Evolutionary conservation across 2,329 filamentous ascomycete genomes (phyloP).

Genomic region (Metarhizium humberi): DNA sequence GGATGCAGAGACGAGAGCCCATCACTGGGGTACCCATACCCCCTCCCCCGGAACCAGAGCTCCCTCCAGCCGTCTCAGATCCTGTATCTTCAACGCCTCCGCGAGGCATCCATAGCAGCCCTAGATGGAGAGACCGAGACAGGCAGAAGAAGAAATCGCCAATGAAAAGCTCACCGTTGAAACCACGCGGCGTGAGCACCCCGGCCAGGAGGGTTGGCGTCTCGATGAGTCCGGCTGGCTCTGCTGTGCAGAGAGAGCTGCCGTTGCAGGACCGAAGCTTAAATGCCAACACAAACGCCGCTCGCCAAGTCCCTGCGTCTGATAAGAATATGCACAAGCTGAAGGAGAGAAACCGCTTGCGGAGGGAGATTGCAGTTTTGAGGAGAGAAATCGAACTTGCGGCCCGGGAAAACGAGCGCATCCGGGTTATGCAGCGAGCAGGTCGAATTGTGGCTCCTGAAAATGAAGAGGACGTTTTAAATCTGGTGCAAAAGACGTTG

Average conservation of each 20-base stretch:
- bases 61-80: conserved; percentile 50
- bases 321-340: conserved; percentile 41
- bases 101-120: conserved; percentile 50
- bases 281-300: conserved; percentile 20
- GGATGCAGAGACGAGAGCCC: conserved; percentile 17
- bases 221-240: conserved; percentile 2
- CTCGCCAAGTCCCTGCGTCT: conserved; percentile 30
- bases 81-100: conserved; percentile 46
- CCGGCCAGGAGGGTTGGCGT: conserved; percentile 2
- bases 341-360: conserved; percentile 41
- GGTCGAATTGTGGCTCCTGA: conserved; percentile 24
- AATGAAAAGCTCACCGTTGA: conserved; percentile 40
- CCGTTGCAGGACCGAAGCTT: conserved; percentile 4
- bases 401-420: conserved; percentile 47
- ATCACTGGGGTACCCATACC: conserved; percentile 20
- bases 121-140: conserved; percentile 29
- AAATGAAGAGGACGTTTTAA: conserved; percentile 29
- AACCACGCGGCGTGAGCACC: conserved; percentile 29
- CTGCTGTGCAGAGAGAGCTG: not conserved
- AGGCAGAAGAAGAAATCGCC: conserved; percentile 27
- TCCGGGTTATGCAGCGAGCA: conserved; percentile 32
- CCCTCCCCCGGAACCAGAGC: conserved; percentile 47
- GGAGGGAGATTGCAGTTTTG: conserved; percentile 45
- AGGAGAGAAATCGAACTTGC: conserved; percentile 49
- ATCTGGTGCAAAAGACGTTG: conserved; percentile 29